Percentiles rank a stretch among this genome's conserved stretches.
phyloP scores from a whole-genome alignment of 78 protist genomes.

The Anaeramoeba flamelloides region DNA sequence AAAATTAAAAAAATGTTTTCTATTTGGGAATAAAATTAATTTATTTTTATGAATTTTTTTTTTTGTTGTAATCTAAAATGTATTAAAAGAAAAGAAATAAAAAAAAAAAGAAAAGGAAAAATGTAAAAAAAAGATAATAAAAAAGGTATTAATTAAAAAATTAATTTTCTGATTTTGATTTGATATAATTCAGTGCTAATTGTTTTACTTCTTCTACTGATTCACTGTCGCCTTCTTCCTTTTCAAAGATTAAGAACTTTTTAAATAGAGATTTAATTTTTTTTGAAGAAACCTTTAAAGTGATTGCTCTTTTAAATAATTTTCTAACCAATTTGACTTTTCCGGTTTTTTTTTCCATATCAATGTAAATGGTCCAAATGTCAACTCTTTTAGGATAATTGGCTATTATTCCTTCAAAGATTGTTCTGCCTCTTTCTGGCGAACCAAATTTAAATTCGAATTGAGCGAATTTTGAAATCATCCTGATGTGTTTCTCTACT shows the following conservation, averaged over 20 bases:
- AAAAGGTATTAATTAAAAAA: too few relatives aligned
- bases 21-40: too few relatives aligned
- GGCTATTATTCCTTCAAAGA: constrained; percentile 47
- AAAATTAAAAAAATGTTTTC: too few relatives aligned
- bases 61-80: too few relatives aligned
- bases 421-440: constrained; percentile 67
- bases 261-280: background rate
- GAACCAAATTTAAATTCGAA: constrained; percentile 72
- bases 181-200: background rate
- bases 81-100: too few relatives aligned
- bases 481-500: constrained; percentile 29
- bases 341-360: constrained; percentile 51
- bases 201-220: constrained; percentile 6
- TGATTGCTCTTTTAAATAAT: constrained; percentile 6
- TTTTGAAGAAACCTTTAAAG: constrained; percentile 6
- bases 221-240: background rate
- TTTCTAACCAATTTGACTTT: constrained; percentile 3
- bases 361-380: constrained; percentile 77
- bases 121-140: too few relatives aligned
- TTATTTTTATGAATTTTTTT: too few relatives aligned
- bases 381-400: constrained; percentile 70
- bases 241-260: background rate
- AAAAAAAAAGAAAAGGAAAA: too few relatives aligned
- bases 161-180: too few relatives aligned
- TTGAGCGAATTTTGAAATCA: constrained; percentile 51